Percentiles rank a stretch among this genome's conserved stretches.
Evolutionary conservation across 2,329 filamentous ascomycete species (phyloP).

Genomic region (Diplocarpon mali): DNA sequence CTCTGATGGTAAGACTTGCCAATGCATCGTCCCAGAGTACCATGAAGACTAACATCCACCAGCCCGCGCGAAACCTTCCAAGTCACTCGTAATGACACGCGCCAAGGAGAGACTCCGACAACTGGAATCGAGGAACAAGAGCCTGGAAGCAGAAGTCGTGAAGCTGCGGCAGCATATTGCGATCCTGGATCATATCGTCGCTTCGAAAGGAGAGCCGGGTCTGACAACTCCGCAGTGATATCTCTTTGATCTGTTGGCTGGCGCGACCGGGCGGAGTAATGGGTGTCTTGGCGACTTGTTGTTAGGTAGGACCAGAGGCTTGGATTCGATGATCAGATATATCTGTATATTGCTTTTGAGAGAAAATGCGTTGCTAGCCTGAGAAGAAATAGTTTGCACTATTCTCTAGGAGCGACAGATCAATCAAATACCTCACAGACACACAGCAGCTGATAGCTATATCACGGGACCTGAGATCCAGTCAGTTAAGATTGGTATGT

Average conservation of each 20-base stretch:
- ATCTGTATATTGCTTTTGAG: too few species aligned
- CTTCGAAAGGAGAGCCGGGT: conserved; percentile 2
- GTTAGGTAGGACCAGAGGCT: too few species aligned
- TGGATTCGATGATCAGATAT: too few species aligned
- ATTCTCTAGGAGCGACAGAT: too few species aligned
- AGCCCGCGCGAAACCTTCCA: conserved; percentile 19
- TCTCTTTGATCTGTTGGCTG: conserved; percentile 20
- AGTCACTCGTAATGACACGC: conserved; percentile 18
- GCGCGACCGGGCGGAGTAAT: too few species aligned
- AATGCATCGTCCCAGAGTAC: not conserved
- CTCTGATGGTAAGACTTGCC: conserved; percentile 13
- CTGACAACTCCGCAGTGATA: not conserved
- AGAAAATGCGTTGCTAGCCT: too few species aligned
- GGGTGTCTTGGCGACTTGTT: too few species aligned
- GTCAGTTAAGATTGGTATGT: too few species aligned
- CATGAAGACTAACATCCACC: not conserved
- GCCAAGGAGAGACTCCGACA: conserved; percentile 19
- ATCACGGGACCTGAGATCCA: too few species aligned
- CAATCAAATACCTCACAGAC: too few species aligned
- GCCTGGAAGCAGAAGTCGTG: conserved; percentile 13
- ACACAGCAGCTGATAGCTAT: too few species aligned
- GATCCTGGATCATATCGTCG: conserved; percentile 16
- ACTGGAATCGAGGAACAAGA: conserved; percentile 14
- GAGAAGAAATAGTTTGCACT: too few species aligned
- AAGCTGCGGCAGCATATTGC: conserved; percentile 17